Evolutionary conservation across 1,284 basidiomycete species (phyloP).

Genomic region (Chalciporus sp.): DNA sequence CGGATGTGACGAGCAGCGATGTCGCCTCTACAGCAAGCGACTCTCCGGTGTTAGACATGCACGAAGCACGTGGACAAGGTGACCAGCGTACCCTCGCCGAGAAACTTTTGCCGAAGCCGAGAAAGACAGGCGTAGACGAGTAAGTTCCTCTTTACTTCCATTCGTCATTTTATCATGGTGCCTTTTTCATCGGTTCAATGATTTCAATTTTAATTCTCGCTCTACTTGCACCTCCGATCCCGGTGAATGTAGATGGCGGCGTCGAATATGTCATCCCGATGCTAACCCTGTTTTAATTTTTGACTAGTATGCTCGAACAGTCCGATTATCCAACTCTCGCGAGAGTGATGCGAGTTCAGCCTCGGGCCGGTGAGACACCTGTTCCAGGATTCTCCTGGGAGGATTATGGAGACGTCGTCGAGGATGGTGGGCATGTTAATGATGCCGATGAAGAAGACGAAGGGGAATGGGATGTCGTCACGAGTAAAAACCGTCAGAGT

Average conservation of each 20-base stretch:
- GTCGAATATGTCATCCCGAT: neutral
- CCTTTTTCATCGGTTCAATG: neutral
- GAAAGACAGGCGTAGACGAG: constrained; percentile 70
- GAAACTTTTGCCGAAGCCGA: constrained; percentile 56
- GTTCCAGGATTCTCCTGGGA: constrained; percentile 70
- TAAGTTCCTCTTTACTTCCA: constrained; percentile 8
- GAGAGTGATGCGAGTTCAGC: constrained; percentile 65
- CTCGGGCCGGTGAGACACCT: constrained; percentile 55
- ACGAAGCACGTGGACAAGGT: constrained; percentile 23
- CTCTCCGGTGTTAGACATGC: constrained; percentile 45
- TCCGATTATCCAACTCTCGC: constrained; percentile 56
- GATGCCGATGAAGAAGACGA: constrained; percentile 55
- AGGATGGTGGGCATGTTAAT: constrained; percentile 42
- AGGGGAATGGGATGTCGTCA: constrained; percentile 72
- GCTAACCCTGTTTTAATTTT: constrained; percentile 19
- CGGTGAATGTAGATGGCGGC: neutral
- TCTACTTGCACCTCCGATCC: neutral
- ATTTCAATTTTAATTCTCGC: neutral
- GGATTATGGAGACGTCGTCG: constrained; percentile 71
- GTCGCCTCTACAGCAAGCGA: constrained; percentile 54
- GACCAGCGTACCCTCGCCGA: constrained; percentile 54
- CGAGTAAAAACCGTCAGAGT: constrained; percentile 53
- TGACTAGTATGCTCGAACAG: constrained; percentile 59
- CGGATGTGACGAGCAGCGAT: constrained; percentile 52
- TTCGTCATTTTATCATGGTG: neutral